phyloP scores from a whole-genome alignment of 768 basidiomycete genomes.

The Chlorophyllum brunneum region DNA sequence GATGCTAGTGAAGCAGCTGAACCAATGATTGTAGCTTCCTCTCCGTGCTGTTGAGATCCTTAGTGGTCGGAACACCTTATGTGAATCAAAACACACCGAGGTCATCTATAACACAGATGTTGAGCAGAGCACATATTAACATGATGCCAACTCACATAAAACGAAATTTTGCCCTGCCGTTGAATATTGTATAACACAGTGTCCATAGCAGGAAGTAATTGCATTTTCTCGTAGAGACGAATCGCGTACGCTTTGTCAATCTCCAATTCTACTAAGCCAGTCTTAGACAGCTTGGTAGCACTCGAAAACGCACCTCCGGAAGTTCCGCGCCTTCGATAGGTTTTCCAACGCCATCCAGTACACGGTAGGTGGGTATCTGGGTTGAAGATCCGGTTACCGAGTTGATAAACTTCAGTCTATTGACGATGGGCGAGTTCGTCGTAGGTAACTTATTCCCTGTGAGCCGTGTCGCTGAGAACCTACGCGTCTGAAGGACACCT shows the following conservation, averaged over 20 bases:
- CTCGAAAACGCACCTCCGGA: conserved; percentile 57
- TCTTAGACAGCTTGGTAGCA: background rate
- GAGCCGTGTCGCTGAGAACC: conserved; percentile 11
- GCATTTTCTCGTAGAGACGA: conserved; percentile 77
- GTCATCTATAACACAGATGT: conserved; percentile 58
- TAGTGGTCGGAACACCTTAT: conserved; percentile 4
- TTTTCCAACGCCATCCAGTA: conserved; percentile 78
- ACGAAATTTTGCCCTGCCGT: conserved; percentile 89
- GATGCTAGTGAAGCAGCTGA: conserved; percentile 80
- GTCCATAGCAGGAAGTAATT: conserved; percentile 77
- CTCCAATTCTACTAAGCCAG: conserved; percentile 28
- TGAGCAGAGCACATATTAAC: background rate
- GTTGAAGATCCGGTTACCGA: conserved; percentile 57
- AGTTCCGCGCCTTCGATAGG: conserved; percentile 69
- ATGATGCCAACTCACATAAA: conserved; percentile 57
- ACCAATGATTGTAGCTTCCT: conserved; percentile 88
- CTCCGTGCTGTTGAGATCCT: conserved; percentile 58
- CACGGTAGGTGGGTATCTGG: conserved; percentile 81
- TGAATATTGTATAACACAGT: conserved; percentile 89
- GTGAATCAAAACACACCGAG: conserved; percentile 46
- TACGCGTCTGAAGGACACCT: conserved; percentile 2
- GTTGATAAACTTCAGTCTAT: conserved; percentile 78
- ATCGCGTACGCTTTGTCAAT: conserved; percentile 66
- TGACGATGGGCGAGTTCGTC: conserved; percentile 57
- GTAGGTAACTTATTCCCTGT: conserved; percentile 30